phyloP scores from a whole-genome alignment of 2,329 filamentous ascomycete species.

The Aspergillus latus region DNA sequence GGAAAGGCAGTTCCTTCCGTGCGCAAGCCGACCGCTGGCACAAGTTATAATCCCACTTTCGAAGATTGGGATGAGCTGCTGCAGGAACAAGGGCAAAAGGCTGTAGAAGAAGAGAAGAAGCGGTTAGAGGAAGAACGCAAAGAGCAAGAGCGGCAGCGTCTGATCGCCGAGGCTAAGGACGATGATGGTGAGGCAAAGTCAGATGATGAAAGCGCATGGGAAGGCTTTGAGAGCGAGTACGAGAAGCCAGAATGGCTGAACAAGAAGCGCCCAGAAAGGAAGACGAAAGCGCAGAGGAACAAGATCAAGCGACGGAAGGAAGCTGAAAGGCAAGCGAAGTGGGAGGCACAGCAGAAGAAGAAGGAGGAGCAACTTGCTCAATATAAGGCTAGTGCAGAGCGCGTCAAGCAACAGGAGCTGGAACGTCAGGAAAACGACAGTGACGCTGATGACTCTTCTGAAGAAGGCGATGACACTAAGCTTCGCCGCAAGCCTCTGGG shows the following conservation, averaged over 20 bases:
- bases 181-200: constrained; percentile 73
- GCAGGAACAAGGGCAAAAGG: constrained; percentile 72
- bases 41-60: constrained; percentile 89
- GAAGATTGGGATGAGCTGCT: constrained; percentile 82
- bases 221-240: constrained; percentile 78
- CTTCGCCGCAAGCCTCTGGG: constrained; percentile 71
- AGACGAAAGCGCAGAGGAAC: constrained; percentile 84
- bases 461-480: constrained; percentile 61
- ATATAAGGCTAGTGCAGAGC: constrained; percentile 66
- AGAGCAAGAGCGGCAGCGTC: constrained; percentile 66
- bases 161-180: constrained; percentile 70
- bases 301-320: constrained; percentile 86
- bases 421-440: constrained; percentile 43
- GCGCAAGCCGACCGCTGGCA: constrained; percentile 73
- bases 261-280: constrained; percentile 76
- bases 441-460: constrained; percentile 39
- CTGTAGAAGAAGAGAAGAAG: constrained; percentile 73
- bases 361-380: constrained; percentile 69
- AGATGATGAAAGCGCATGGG: constrained; percentile 91
- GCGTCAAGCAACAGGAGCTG: constrained; percentile 51
- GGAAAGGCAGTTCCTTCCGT: constrained; percentile 80
- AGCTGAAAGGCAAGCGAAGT: constrained; percentile 72
- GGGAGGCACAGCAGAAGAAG: constrained; percentile 72
- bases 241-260: constrained; percentile 66
- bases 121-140: constrained; percentile 66